These are phyloP conservation scores for Fusarium domesticum DNA, from an alignment of 2,329 filamentous ascomycete species.

Conservation along the genomic window DNA sequence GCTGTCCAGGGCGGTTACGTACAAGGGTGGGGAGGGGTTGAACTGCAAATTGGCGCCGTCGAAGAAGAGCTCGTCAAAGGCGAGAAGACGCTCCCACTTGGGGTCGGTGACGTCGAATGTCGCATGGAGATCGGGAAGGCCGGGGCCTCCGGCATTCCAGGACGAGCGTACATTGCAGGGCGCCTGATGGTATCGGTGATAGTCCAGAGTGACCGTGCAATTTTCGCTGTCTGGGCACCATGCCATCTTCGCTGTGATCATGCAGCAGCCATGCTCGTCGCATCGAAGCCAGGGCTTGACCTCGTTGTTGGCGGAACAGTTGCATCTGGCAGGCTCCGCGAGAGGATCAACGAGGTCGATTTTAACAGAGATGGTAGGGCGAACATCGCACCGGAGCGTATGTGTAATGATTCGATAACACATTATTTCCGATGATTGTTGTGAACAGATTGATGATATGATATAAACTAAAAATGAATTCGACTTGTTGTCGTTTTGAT, in stretches of 20 bases:
- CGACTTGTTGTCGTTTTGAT: too few relatives aligned
- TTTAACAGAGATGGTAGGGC: constrained; percentile 26
- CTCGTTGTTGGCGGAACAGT: constrained; percentile 9
- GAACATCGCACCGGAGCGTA: constrained; percentile 29
- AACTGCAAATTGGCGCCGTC: neutral
- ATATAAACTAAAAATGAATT: too few relatives aligned
- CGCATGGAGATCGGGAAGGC: constrained; percentile 1
- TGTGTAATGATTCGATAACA: constrained; percentile 28
- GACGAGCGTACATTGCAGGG: neutral
- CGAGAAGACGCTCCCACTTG: neutral
- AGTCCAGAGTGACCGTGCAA: constrained; percentile 5
- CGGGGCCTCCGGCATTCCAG: constrained; percentile 2
- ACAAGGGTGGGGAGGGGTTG: constrained; percentile 1
- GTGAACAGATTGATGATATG: too few relatives aligned
- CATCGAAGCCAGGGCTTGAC: constrained; percentile 17
- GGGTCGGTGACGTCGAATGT: neutral
- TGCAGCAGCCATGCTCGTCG: constrained; percentile 29
- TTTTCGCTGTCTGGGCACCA: constrained; percentile 12
- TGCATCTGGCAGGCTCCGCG: constrained; percentile 16
- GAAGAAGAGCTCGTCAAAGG: constrained; percentile 7
- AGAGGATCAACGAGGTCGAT: constrained; percentile 27
- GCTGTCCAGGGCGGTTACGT: constrained; percentile 3
- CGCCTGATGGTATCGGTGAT: constrained; percentile 23
- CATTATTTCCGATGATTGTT: too few relatives aligned
- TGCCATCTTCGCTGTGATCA: constrained; percentile 10